These are phyloP conservation scores for Mangifera indica DNA, from an alignment of 345 rosid species.

Conservation along the genomic window DNA sequence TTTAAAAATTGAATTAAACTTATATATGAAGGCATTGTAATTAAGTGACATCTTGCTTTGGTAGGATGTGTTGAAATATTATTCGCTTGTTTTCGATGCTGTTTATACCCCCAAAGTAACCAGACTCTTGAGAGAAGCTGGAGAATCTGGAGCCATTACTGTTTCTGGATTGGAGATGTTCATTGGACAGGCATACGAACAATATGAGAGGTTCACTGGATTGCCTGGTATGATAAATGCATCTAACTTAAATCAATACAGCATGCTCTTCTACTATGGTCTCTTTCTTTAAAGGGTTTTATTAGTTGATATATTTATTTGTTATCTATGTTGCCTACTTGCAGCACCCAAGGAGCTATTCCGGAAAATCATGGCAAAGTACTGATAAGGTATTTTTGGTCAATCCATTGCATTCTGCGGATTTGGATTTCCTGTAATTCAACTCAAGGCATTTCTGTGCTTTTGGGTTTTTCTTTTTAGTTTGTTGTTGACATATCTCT, in stretches of 20 bases:
- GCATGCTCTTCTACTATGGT: background rate
- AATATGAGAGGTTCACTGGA: conserved; percentile 80
- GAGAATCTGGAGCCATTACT: conserved; percentile 66
- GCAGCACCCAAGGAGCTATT: conserved; percentile 88
- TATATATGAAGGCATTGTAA: background rate
- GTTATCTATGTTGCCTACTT: conserved; percentile 4
- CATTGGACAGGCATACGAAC: conserved; percentile 86
- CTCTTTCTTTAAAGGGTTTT: background rate
- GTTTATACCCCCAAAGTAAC: conserved; percentile 85
- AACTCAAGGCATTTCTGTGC: background rate
- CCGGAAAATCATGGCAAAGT: conserved; percentile 57
- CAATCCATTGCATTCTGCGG: background rate
- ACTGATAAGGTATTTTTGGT: conserved; percentile 28
- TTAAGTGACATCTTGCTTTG: conserved; percentile 10
- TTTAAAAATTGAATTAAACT: background rate
- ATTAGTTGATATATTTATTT: conserved; percentile 12
- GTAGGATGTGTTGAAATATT: conserved; percentile 71
- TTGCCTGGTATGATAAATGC: conserved; percentile 53
- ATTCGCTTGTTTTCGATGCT: conserved; percentile 80
- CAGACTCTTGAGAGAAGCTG: conserved; percentile 75
- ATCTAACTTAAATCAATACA: background rate
- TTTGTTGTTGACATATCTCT: background rate
- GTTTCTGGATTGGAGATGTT: conserved; percentile 90
- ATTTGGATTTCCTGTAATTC: background rate
- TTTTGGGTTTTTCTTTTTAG: background rate